Base-by-base conservation (phyloP, 257 asterid species). In the Cruciata laevipes region DNA sequence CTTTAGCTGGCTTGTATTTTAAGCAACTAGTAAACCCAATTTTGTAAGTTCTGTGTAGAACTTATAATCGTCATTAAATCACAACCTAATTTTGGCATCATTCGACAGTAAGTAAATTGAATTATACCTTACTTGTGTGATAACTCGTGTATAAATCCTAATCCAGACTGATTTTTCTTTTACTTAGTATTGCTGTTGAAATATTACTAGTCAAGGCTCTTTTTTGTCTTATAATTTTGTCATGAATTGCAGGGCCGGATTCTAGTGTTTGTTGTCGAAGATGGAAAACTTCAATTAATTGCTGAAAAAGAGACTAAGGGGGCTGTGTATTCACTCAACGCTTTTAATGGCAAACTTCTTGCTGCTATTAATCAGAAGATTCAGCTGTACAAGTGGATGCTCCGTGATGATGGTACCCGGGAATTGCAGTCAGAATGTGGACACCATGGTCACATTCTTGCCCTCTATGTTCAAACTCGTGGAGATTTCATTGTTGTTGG, bases 221-320 rank as follows among this genome's bases (percentile, higher is more conserved):
- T 53, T 31, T 23, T 37, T 71, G 31, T 8, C 4, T 61, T 24
- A 16, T 1, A 1, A 17, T 49, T 5, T 30, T 35, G 33, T 35
- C 40, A 56, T 68, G 58, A 69, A 40, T 67, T 73, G 77, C 79
- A 94, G 99, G 99, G 99, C 30, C 89, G 99, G 32, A 84, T 94
- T 74, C 76, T 94, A 65, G 97, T 94, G 74, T 94, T 94, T 78
- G 79, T 87, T 7, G 99, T 94, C 35, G 99, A 90, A 86, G 97
- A 94, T 78, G 96, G 97, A 60, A 94, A 94, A 77, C 97, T 94
- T 59, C 96, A 88, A 71, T 82, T 88, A 31, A 82, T 90, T 62
- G 95, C 97, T 21, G 99, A 90, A 77, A 90, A 94, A 79, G 96
- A 90, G 86, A 94, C 99, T 5, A 94, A 94, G 76, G 99, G 99